Evolutionary conservation across 2,329 filamentous ascomycete species (phyloP).

Genomic region (Fusarium aywerte): DNA sequence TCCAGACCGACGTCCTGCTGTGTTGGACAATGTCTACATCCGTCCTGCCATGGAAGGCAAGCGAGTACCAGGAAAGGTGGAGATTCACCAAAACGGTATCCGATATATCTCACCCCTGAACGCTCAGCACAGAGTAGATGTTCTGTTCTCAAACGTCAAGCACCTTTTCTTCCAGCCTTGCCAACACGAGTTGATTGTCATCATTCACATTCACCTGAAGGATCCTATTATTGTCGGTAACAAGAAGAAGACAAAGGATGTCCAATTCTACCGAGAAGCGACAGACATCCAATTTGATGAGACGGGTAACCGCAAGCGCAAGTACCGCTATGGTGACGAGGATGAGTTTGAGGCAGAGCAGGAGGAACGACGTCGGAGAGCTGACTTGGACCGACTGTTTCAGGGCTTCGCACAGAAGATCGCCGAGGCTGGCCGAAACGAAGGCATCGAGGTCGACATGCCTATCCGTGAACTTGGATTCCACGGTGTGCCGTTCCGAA

Average conservation of each 20-base stretch:
- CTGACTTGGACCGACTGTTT: constrained; percentile 95
- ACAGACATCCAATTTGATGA: constrained; percentile 99
- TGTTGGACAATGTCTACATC: constrained; percentile 94
- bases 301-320: constrained; percentile 96
- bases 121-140: constrained; percentile 85
- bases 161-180: constrained; percentile 99
- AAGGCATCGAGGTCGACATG: constrained; percentile 93
- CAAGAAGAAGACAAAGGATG: constrained; percentile 97
- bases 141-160: constrained; percentile 98
- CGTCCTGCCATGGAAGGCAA: constrained; percentile 96
- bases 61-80: constrained; percentile 92
- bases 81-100: constrained; percentile 99
- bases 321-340: constrained; percentile 97
- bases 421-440: constrained; percentile 90
- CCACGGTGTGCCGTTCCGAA: constrained; percentile 94
- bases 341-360: constrained; percentile 99
- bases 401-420: constrained; percentile 98
- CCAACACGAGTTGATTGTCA: constrained; percentile 94
- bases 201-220: constrained; percentile 97
- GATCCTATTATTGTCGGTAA: constrained; percentile 98
- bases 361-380: constrained; percentile 89
- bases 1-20: constrained; percentile 86
- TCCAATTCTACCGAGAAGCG: constrained; percentile 97
- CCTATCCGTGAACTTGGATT: constrained; percentile 97
- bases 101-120: constrained; percentile 87